Evolutionary conservation across 179 eudicot genomes (phyloP), one percentile per base, ranked within the genome.

Genomic region (Beta corolliflora): DNA sequence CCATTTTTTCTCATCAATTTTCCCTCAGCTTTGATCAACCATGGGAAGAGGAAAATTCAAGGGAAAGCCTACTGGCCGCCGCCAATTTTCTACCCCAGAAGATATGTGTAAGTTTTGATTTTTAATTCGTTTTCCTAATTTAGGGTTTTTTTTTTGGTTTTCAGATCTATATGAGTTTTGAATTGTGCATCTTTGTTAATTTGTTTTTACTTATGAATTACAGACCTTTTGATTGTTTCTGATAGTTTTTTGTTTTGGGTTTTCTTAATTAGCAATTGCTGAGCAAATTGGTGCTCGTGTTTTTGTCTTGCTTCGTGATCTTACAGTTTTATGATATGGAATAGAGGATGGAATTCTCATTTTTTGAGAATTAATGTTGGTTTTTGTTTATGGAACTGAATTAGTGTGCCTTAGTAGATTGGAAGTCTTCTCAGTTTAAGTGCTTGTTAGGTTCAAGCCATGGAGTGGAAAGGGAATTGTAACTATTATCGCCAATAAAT

Each of bases 31-130:
- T 75, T 45, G 21, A 45, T 55, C 56, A 18, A 73, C 81, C 44
- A 92, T 93, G 97, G 97, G 93, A 45, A 90, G 95, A 85, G 95
- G 97, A 55, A 93, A 93, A 85, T 93, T 91, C 87, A 93, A 93
- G 90, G 93, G 93, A 63, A 93, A 93, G 86, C 97, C 97, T 74
- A 93, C 97, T 77, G 97, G 97, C 59, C 93, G 91, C 64, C 93
- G 97, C 84, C 93, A 93, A 61, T 93, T 93, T 58, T 93, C 97
- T 58, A 88, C 93, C 75, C 92, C 89, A 1, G 93, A 93, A 75
- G 95, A 92, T 91, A 91, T 93, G 77, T 18, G 97, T 93, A 82
- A 21, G 90, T 78, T 58, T 76, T 72, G 36, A 66, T 55, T 66
- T 56, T 72, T 10, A 29, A 7, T 31, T 64, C 66, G 41, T 36